Base-by-base conservation (phyloP, 805 yeast species). In the Starmerella asiatica region DNA sequence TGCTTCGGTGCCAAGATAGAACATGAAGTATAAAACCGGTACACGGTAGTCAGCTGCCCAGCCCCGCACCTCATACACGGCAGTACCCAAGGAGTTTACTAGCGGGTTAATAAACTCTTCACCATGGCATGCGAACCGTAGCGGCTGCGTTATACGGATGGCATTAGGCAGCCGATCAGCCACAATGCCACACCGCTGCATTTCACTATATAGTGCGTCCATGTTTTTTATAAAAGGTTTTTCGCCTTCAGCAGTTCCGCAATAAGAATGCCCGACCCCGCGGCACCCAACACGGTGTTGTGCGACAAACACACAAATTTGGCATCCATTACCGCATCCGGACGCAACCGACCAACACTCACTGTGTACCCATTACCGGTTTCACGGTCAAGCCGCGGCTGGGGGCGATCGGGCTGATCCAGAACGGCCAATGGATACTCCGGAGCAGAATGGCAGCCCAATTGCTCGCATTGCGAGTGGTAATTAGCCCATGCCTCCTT, bases 241-340 rank as follows among this genome's bases (percentile, higher is more conserved):
- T 79, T 85, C 44, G 86, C 86, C 44, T 72, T 62, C 53, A 91
- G 69, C 40, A 85, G 69, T 67, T 91, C 98, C 38, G 93, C 98
- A 59, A 91, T 91, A 61, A 91, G 74, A 45, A 91, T 70, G 61
- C 98, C 98, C 7, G 96, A 80, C 59, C 98, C 98, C 20, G 98
- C 98, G 56, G 98, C 98, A 57, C 98, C 98, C 51, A 91, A 83
- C 54, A 91, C 73, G 40, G 98, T 91, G 70, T 91, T 91, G 63
- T 91, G 98, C 21, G 96, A 86, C 50, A 91, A 68, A n/a, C 85
- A 91, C 40, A 91, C 95, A 86, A 91, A 88, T 67, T 91, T 91
- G 68, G 72, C 75, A 61, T 91, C 98, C 52, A 91, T 70, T 11
- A 91, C 83, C 7, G 94, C 85, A 59, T 91, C 98, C 52, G 75